Base-by-base conservation (phyloP, 2,329 filamentous ascomycete species). In the Sordariomycetes sp. region DNA sequence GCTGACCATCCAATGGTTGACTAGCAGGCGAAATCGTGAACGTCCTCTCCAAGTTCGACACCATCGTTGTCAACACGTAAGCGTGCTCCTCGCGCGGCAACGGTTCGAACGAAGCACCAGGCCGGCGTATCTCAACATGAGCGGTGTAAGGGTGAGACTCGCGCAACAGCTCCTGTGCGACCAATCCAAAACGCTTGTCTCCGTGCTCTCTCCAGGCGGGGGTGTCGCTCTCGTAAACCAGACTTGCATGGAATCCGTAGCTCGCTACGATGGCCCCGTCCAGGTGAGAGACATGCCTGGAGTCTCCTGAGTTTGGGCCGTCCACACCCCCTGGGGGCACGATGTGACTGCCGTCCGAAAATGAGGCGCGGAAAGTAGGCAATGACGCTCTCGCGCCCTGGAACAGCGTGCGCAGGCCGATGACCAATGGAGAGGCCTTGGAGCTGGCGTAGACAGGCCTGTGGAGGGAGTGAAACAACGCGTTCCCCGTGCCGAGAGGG, bases 171-270 rank as follows among this genome's bases (percentile, higher is more conserved):
- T 86, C 79, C 34, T 77, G 70, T 0, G 86, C 88, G 0, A 86
- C 87, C 74, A 94, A 86, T 37, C 79, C 72, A 59, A 96, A 96
- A 15, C 90, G 72, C 51, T 82, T 75, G 21, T 69, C 67, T 10
- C 90, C 90, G 48, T 82, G 79, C 44, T 75, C 73, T 41, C 90
- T 80, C 57, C 90, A 90, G 43, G 77, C 81, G 0, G 74, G 65
- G 0, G 88, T 93, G 55, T 96, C 90, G 55, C 84, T 92, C 61
- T 95, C 87, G 46, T 85, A 87, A 16, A 96, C 86, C 4, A 96
- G 70, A 27, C 81, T 79, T 20, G 88, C 85, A 50, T 96, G 90
- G 49, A 96, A 77, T 15, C 84, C 90, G 72, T 93, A 94, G 54
- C 83, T 92, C 29, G 80, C 81, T 3, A 96, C 88, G 16, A 95